phyloP scores from a whole-genome alignment of 208 protist species.

The Leishmania tarentolae region DNA sequence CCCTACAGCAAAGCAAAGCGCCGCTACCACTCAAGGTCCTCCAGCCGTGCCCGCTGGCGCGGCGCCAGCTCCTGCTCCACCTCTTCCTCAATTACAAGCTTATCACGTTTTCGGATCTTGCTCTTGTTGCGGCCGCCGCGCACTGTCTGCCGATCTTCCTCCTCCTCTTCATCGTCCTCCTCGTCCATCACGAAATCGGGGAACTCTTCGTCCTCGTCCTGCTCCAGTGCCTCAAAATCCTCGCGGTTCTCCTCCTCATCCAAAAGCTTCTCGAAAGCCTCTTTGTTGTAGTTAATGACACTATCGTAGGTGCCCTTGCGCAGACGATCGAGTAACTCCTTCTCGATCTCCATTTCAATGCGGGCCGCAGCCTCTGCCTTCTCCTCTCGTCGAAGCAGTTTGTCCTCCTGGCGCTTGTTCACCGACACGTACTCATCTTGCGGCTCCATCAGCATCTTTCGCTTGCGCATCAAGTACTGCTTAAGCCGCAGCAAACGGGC shows the following conservation, averaged over 20 bases:
- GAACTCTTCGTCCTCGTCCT: slow-evolving; percentile 86
- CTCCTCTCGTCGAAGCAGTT: slow-evolving; percentile 93
- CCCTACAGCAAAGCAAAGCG: slow-evolving; percentile 4
- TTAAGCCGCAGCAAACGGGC: slow-evolving; percentile 97
- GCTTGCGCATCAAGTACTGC: slow-evolving; percentile 98
- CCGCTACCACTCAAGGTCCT: slow-evolving; percentile 83
- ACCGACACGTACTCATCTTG: slow-evolving; percentile 96
- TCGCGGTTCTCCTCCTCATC: slow-evolving; percentile 87
- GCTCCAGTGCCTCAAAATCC: slow-evolving; percentile 74
- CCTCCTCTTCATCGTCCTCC: slow-evolving; percentile 79
- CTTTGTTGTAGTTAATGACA: slow-evolving; percentile 91
- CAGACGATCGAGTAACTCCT: slow-evolving; percentile 97
- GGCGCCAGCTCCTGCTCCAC: slow-evolving; percentile 61
- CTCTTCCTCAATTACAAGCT: slow-evolving; percentile 87
- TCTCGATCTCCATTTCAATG: slow-evolving; percentile 97
- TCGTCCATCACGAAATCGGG: slow-evolving; percentile 92
- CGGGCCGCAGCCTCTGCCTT: slow-evolving; percentile 97
- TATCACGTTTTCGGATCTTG: slow-evolving; percentile 54
- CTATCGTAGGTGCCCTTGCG: slow-evolving; percentile 93
- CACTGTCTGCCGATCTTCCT: slow-evolving; percentile 42
- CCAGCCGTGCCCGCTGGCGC: slow-evolving; percentile 49
- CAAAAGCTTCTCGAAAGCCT: slow-evolving; percentile 86
- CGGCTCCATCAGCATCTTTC: slow-evolving; percentile 94
- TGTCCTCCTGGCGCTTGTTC: slow-evolving; percentile 97
- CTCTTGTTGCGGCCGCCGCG: slow-evolving; percentile 21